Evolutionary conservation across 2,329 filamentous ascomycete genomes (phyloP), one percentile per base, ranked within the genome.

Genomic region (Xylaria sp.): DNA sequence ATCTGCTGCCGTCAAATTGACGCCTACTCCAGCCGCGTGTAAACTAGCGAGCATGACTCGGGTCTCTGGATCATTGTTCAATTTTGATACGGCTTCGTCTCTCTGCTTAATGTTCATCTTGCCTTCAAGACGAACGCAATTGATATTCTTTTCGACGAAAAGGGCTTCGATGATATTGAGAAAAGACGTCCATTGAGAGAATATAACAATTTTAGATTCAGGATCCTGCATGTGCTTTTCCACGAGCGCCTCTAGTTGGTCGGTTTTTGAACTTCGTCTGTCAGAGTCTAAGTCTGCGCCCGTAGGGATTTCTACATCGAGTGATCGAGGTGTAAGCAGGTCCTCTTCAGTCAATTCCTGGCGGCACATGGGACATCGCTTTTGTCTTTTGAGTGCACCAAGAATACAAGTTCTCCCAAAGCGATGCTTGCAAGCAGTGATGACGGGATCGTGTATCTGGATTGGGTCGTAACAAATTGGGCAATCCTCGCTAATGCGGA

Each of bases 341-440:
- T 84, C 79, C 1, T 80, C 81, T 58, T 88, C 83, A 12, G 83
- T 79, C 15, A 96, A 84, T 35, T 86, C 79, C 5, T 89, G 87
- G 19, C 92, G 89, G 71, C 93, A 96, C 84, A 96, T 89, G 0
- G 93, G 94, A 64, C 94, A 97, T 74, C 90, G 92, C 57, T 89
- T 84, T 72, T 95, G 92, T 1, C 86, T 82, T 58, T 90, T 84
- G 61, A 96, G 89, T 52, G 91, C 89, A 66, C 86, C 85, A 55
- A 87, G 81, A 65, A 97, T 92, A 74, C 94, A 97, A 4, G 80
- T 78, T 21, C 80, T 82, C 68, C 92, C 93, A 75, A 93, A 97
- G 1, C 88, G 82, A 74, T 97, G 93, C 25, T 91, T 92, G 77
- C 93, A 97, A 50, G 88, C 86, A 0, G 92, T 96, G 70, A 97